Conservation (phyloP, 225 moss, liverwort and hornwort genomes). For the Polytrichum commune region DNA sequence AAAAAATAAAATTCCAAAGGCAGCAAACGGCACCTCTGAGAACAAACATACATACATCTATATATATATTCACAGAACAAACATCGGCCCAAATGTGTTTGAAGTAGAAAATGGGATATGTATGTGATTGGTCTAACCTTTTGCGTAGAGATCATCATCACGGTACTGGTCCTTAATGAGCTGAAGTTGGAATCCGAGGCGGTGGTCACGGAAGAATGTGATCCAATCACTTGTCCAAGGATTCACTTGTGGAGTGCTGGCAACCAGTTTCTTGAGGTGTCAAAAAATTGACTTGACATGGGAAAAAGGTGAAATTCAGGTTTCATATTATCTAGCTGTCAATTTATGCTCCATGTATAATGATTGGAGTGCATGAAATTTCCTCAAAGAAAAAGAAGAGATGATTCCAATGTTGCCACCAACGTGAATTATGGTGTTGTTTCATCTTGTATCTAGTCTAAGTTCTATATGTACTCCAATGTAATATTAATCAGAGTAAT, state of each 20-base stretch:
- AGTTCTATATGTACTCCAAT: too few relatives aligned
- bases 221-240: conserved; percentile 91
- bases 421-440: too few relatives aligned
- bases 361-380: too few relatives aligned
- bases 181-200: conserved; percentile 82
- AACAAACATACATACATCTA: background rate
- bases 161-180: conserved; percentile 79
- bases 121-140: conserved; percentile 40
- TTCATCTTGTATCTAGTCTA: too few relatives aligned
- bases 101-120: background rate
- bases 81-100: background rate
- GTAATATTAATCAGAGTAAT: conserved; percentile 48
- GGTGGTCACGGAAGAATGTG: conserved; percentile 83
- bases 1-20: too few relatives aligned
- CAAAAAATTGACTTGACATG: too few relatives aligned
- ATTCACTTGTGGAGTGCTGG: conserved; percentile 89
- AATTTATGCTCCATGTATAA: too few relatives aligned
- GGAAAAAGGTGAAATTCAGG: too few relatives aligned
- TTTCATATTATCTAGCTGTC: too few relatives aligned
- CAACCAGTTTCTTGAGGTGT: conserved; percentile 9
- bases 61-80: background rate
- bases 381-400: too few relatives aligned
- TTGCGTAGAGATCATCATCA: conserved; percentile 77
- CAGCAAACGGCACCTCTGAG: too few relatives aligned
- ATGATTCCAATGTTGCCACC: too few relatives aligned